Evolutionary conservation across 202 grass and related monocot species (phyloP).

Genomic region (Eragrostis tef): DNA sequence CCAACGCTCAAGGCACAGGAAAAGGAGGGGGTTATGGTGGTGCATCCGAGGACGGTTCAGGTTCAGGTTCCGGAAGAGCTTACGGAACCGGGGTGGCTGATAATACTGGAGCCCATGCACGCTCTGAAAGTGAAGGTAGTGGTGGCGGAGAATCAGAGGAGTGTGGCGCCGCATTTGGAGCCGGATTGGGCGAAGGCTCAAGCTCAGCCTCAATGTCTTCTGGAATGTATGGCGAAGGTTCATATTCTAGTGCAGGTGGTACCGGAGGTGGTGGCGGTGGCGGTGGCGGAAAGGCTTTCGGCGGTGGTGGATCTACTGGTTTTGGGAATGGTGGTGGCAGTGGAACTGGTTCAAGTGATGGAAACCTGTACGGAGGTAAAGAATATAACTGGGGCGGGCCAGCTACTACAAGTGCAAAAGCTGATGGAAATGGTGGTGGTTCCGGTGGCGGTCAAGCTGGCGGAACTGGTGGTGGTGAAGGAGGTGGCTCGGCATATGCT

Average conservation of each 20-base stretch:
- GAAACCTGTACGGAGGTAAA: not conserved
- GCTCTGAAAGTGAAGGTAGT: not conserved
- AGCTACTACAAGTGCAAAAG: not conserved
- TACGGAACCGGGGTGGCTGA: not conserved
- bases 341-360: not conserved
- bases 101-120: not conserved
- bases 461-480: not conserved
- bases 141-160: not conserved
- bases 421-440: constrained; percentile 16
- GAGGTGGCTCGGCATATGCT: not conserved
- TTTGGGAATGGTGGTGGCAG: not conserved
- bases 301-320: not conserved
- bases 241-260: not conserved
- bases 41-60: not conserved
- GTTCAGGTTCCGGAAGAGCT: constrained; percentile 3
- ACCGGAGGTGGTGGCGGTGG: not conserved
- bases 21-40: not conserved
- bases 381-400: not conserved
- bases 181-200: not conserved
- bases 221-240: not conserved
- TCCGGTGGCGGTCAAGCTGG: not conserved
- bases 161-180: not conserved
- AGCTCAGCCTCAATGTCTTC: not conserved
- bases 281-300: not conserved
- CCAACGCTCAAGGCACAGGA: not conserved